These are phyloP conservation scores for Jamesozyma piceae DNA, from an alignment of 805 yeast genomes.

Conservation along the genomic window DNA sequence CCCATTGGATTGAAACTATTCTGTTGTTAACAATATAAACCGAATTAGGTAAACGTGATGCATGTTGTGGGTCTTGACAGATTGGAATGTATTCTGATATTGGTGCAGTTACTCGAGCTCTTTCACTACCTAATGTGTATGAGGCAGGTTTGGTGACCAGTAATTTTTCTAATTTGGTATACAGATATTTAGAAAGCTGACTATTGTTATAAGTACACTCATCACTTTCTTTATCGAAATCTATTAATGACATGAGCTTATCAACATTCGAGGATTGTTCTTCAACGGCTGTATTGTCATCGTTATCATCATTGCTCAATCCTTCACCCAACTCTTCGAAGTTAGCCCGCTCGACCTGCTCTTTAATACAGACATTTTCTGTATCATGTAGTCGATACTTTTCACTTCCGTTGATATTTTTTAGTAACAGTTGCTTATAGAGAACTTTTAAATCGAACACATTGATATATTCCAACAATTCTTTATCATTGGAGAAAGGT, in stretches of 20 bases:
- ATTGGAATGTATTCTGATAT: slow-evolving; percentile 18
- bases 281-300: neutral
- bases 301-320: neutral
- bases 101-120: slow-evolving; percentile 13
- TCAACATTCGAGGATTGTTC: neutral
- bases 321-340: neutral
- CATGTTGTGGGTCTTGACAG: slow-evolving; percentile 18
- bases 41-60: slow-evolving; percentile 13
- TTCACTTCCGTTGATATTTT: neutral
- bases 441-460: slow-evolving; percentile 14
- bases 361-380: no score
- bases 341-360: neutral
- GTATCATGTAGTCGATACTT: neutral
- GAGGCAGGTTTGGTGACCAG: slow-evolving; percentile 19
- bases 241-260: slow-evolving; percentile 3
- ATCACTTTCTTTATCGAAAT: slow-evolving; percentile 1
- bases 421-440: slow-evolving; percentile 24
- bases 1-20: slow-evolving; percentile 22
- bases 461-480: slow-evolving; percentile 16
- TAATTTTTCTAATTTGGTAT: slow-evolving; percentile 9
- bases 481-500: neutral
- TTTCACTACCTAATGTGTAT: slow-evolving; percentile 20
- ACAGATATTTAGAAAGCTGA: slow-evolving; percentile 4
- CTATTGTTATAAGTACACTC: neutral
- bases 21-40: slow-evolving; percentile 21